Evolutionary conservation across 345 rosid species (phyloP), one percentile per base, ranked within the genome.

Genomic region (Lepidium didymum): DNA sequence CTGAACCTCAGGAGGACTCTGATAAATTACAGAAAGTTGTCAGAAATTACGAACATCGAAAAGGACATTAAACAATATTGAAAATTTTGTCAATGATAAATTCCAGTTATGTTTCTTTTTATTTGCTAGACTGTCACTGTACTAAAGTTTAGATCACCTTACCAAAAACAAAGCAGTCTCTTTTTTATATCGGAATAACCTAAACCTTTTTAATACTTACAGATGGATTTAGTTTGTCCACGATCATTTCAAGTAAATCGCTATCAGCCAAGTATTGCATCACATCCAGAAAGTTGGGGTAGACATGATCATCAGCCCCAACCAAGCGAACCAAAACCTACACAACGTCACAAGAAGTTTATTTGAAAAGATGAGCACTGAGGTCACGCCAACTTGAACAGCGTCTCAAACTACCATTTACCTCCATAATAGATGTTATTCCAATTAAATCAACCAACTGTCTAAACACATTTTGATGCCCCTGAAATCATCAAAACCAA

Each of bases 381-480:
- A 67, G 52, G 50, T 25, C 19, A 68, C 14, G 31, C 58, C 50
- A 45, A 43, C 58, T 21, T 61, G 54, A 14, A 47, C 5, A 81
- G 70, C 18, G 61, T 61, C 57, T 59, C 54, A 36, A 70, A 79
- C 21, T 31, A 54, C 69, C 63, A 83, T 64, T 73, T 73, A 87
- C 96, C 98, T 92, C 98, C 96, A 89, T 87, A 41, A 92, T 78
- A 54, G 98, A 92, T 15, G 98, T 92, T 64, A 86, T 89, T 64
- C 98, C 96, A 81, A 92, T 86, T 34, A 92, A 81, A 74, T 89
- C 98, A 47, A 92, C 92, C 55, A 92, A 66, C 40, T 69, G 87
- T 67, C 71, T 65, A 46, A 92, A 68, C 60, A 92, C 84, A 64
- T 80, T 85, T 67, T 69, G 89, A 80, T 81, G 96, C 69, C 75